Evolutionary conservation across 106 monocot species (phyloP), one percentile per base, ranked within the genome.

Genomic region (Acorus calamus): DNA sequence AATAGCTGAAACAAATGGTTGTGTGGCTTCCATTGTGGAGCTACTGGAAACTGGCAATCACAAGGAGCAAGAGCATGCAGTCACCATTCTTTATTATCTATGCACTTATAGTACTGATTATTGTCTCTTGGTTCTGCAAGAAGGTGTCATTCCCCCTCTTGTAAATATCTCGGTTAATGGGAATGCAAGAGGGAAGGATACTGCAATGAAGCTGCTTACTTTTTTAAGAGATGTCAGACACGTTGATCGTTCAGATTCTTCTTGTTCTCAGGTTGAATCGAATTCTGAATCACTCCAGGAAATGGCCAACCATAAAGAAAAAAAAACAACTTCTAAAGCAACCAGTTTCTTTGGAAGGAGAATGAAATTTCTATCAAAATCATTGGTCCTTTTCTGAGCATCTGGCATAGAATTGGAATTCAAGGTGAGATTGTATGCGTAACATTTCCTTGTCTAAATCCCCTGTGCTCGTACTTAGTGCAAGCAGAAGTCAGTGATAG

Each of bases 101-200:
- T 92, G 88, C 57, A 78, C 67, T 50, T 50, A 50, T n/a, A 75
- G 76, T 72, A 14, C 53, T 9, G 77, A 82, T 2, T 67, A 92
- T 61, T 80, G 80, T 54, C 52, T 60, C 4, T 49, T 81, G n/a
- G 80, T 96, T 7, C 62, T 88, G 90, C 77, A 96, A 50, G 88
- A 98, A 68, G 91, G 88, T 42, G 68, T 92, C 4, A 79, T 98
- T 61, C 91, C 88, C 46, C 56, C 87, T 50, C 83, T 98, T 44
- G 87, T 87, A 10, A 52, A 85, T 65, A 77, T 92, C 9, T 92
- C 92, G 10, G 74, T 88, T 2, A 98, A 83, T 67, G 98, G 98
- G 14, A 92, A 52, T 56, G 14, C 45, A 2, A 67, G 77, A 47
- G 80, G 75, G 10, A 81, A 72, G 65, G 76, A 78, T 48, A 60